Evolutionary conservation across 2,329 filamentous ascomycete species (phyloP), one percentile per base, ranked within the genome.

Genomic region (Podosphaera leucotricha): DNA sequence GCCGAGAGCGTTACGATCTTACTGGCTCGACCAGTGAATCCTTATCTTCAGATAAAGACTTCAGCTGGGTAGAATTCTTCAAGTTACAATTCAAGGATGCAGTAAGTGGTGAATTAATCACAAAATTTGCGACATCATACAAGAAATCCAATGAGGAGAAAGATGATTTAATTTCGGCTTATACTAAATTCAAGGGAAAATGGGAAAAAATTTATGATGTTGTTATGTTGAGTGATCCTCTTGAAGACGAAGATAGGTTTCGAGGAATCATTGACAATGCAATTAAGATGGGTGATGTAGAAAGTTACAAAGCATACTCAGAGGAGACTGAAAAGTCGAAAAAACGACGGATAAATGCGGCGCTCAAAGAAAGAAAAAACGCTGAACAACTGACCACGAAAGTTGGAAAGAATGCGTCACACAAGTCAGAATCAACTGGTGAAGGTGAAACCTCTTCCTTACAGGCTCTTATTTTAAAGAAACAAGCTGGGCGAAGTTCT

Each of bases 1-100:
- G 90, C 44, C 80, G 90, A 52, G 75, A 76, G 53, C 80, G 83
- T 47, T 98, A 93, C 64, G 87, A 98, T 58, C 68, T 71, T 44
- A 95, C 87, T 0, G 90, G 90, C 44, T 90, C 80, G 45, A 95
- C 86, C 0, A 75, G 81, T 10, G 86, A 94, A 57, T 77, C 75
- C 7, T 72, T 92, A 19, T 70, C 78, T 26, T 38, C 16, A 2
- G 77, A 82, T 47, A 80, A 78, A 44, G 64, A 65, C 47, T 98
- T 95, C 64, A 73, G 83, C 65, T 98, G 90, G 90, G 68, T 72
- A 44, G 77, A 81, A 41, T 98, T 85, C 65, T 98, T 92, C 66
- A 74, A 77, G 44, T 75, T 79, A 50, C 85, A 93, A 54, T 93
- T 78, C 59, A 72, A 72, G 42, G 77, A 86, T 46, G 69, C 83